phyloP scores from a whole-genome alignment of 306 rosid species.

The Luffa acutangula region DNA sequence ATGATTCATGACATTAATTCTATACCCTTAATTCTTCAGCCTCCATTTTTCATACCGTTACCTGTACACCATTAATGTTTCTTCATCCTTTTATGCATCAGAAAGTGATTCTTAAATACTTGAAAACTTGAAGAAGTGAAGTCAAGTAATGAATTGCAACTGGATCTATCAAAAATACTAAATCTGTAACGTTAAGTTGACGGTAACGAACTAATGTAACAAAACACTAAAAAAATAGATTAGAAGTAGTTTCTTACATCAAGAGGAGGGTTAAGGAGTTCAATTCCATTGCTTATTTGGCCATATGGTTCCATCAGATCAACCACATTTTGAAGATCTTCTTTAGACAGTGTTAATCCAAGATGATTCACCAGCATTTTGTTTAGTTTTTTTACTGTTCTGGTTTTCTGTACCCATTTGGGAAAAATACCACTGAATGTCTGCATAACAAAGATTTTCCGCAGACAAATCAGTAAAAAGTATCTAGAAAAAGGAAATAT shows the following conservation, averaged over 20 bases:
- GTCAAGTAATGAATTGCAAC: not conserved
- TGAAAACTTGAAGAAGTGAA: not conserved
- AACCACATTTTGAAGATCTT: conserved; percentile 75
- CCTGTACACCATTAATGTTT: not conserved
- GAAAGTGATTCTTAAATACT: not conserved
- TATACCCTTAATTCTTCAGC: not conserved
- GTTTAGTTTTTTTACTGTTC: conserved; percentile 34
- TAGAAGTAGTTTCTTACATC: conserved; percentile 48
- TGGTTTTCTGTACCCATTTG: conserved; percentile 51
- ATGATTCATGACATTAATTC: not conserved
- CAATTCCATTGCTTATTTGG: conserved; percentile 92
- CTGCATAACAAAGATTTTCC: conserved; percentile 36
- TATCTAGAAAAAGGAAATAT: conserved; percentile 8
- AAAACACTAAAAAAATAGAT: not conserved
- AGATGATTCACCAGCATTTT: conserved; percentile 72
- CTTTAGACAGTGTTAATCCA: conserved; percentile 66
- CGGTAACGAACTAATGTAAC: not conserved
- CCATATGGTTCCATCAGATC: conserved; percentile 98
- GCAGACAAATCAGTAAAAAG: conserved; percentile 9
- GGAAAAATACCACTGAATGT: conserved; percentile 68
- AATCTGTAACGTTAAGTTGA: not conserved
- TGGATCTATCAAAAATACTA: not conserved
- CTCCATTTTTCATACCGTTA: not conserved
- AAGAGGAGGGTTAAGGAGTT: conserved; percentile 80
- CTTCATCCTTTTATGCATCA: not conserved